Base-by-base conservation (phyloP, 179 eudicot species). In the Sideroxylon spinosum region DNA sequence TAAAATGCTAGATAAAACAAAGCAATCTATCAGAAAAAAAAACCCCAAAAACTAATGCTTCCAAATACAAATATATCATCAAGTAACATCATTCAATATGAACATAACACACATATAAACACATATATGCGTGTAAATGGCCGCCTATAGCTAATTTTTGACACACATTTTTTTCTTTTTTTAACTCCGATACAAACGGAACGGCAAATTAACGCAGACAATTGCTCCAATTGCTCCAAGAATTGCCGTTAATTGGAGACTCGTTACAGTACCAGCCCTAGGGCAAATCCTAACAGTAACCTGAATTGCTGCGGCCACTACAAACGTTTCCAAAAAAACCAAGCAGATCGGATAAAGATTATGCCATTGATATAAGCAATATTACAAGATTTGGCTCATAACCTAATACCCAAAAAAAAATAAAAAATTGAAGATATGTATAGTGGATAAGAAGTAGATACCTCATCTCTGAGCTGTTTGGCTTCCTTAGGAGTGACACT, bases 391-490 rank as follows among this genome's bases (percentile, higher is more conserved):
- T 29, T 26, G 53, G 74, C 66, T 64, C 50, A 37, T 10, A 9
- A 67, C n/a, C 44, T 22, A 77, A 46, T 32, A 16, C n/a, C n/a
- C 22, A 29, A 32, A 23, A 26, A 5, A 2, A 16, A 8, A 75
- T 14, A 63, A 9, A 17, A 57, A 19, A 3, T 52, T 52, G 56
- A 52, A 10, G 12, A 14, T 46, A 64, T 13, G 28, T 26, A 1
- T 2, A 14, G 16, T 14, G 56, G 16, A 55, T 29, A 7, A 44
- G 25, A 4, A 73, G 62, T 9, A 37, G 20, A 68, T 76, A 95
- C 98, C 98, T 95, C 98, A 55, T 95, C 98, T 78, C 98, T 86
- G 74, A 93, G 97, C 73, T 74, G 86, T 79, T 83, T 87, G 62
- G 98, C 98, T 87, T 95, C 97, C 48, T 89, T 86, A 22, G 82